These are phyloP conservation scores for Crucihimalaya himalaica DNA, from an alignment of 345 rosid genomes.

Conservation along the genomic window DNA sequence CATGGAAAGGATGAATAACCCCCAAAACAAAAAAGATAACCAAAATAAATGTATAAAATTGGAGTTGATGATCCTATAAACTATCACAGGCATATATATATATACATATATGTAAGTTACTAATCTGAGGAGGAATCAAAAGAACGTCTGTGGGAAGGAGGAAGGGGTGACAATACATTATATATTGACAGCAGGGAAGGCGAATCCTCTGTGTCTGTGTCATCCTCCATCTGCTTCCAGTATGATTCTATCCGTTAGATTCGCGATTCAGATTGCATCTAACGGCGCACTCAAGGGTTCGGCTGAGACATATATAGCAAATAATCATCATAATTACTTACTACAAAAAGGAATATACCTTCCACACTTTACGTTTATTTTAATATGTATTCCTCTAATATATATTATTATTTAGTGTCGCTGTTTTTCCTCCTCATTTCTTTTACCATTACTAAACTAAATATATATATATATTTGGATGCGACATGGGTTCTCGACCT, in stretches of 20 bases:
- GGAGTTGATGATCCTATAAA: no score
- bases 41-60: neutral
- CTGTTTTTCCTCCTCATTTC: conserved; percentile 5
- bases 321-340: conserved; percentile 1
- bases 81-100: no score
- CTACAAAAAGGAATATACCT: conserved; percentile 38
- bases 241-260: conserved; percentile 6
- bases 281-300: conserved; percentile 5
- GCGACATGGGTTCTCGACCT: no score
- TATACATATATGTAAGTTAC: no score
- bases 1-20: conserved; percentile 25
- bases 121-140: conserved; percentile 16
- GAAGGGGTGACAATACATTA: no score
- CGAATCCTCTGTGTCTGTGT: no score
- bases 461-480: no score
- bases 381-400: no score
- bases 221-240: neutral
- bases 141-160: conserved; percentile 6
- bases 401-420: neutral
- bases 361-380: conserved; percentile 25
- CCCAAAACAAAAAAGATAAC: neutral
- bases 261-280: conserved; percentile 26
- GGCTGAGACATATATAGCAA: conserved; percentile 9
- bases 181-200: no score
- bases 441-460: neutral